phyloP scores from a whole-genome alignment of 805 yeast genomes.

The Myxozyma sirexii region DNA sequence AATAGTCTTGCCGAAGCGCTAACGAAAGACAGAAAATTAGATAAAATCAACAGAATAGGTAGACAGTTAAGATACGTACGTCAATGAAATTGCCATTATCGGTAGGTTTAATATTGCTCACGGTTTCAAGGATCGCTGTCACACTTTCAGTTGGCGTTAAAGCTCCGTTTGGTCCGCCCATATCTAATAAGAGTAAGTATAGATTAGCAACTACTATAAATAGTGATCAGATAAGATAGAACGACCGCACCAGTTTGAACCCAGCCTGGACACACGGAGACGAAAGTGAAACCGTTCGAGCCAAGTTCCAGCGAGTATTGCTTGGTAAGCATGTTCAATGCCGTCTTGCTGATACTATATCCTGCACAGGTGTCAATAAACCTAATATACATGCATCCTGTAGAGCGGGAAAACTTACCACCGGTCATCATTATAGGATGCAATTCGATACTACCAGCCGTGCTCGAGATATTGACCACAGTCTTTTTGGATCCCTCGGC shows the following conservation, averaged over 20 bases:
- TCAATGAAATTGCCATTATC: slow-evolving; percentile 15
- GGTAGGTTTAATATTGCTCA: not conserved
- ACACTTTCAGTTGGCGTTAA: slow-evolving; percentile 8
- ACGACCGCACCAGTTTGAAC: slow-evolving; percentile 10
- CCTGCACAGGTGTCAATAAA: too few species aligned
- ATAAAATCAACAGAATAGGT: too few species aligned
- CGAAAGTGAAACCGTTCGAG: slow-evolving; percentile 4
- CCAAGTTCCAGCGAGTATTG: slow-evolving; percentile 12
- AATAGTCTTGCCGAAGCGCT: slow-evolving; percentile 5
- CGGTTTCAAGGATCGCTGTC: slow-evolving; percentile 4
- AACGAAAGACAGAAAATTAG: too few species aligned
- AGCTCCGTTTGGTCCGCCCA: slow-evolving; percentile 8
- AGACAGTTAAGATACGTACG: too few species aligned
- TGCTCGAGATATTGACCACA: slow-evolving; percentile 17
- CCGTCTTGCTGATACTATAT: slow-evolving; percentile 14
- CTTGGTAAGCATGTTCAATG: slow-evolving; percentile 19
- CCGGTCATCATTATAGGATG: slow-evolving; percentile 3
- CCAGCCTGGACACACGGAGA: slow-evolving; percentile 17
- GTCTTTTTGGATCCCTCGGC: slow-evolving; percentile 1
- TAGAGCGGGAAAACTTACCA: not conserved
- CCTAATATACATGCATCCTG: too few species aligned
- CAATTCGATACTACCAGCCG: slow-evolving; percentile 8
- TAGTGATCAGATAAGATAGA: too few species aligned
- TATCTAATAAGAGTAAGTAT: slow-evolving; percentile 8
- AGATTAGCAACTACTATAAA: too few species aligned